Percentiles rank a stretch among this genome's conserved stretches.
These are phyloP conservation scores for Chamaenerion angustifolium DNA, from an alignment of 345 rosid genomes.

Conservation along the genomic window DNA sequence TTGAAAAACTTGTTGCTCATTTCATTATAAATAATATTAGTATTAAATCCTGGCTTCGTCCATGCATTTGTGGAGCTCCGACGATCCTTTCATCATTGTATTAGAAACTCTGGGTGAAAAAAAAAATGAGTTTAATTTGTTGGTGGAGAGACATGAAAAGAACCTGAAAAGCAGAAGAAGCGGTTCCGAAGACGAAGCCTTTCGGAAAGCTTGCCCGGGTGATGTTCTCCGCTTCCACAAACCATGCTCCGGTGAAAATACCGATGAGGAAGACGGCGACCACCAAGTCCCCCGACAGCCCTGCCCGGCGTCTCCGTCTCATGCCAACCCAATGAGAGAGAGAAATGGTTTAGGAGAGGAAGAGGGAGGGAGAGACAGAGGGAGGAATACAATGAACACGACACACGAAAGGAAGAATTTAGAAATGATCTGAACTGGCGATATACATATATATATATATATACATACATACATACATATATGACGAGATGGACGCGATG, in stretches of 20 bases:
- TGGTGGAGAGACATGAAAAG: background rate
- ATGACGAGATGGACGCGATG: too few relatives aligned
- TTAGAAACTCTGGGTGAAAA: too few relatives aligned
- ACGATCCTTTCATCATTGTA: too few relatives aligned
- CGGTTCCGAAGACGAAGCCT: constrained; percentile 56
- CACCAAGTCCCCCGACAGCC: constrained; percentile 1
- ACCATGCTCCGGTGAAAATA: constrained; percentile 12
- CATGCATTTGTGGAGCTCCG: too few relatives aligned
- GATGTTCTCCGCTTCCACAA: constrained; percentile 8
- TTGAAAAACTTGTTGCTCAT: too few relatives aligned
- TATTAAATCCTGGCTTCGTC: too few relatives aligned
- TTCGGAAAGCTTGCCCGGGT: constrained; percentile 39
- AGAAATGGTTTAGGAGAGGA: too few relatives aligned
- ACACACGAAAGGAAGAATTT: background rate
- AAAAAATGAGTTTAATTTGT: too few relatives aligned
- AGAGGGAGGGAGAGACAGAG: constrained; percentile 1
- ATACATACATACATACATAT: too few relatives aligned
- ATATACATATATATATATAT: too few relatives aligned
- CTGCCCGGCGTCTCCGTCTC: constrained; percentile 7
- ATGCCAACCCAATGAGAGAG: background rate
- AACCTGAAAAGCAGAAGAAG: constrained; percentile 71
- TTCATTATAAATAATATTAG: too few relatives aligned
- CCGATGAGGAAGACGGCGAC: constrained; percentile 4
- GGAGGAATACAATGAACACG: background rate
- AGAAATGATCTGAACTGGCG: background rate